phyloP scores from a whole-genome alignment of 73 alveolate species.

The Loxodes magnus region DNA sequence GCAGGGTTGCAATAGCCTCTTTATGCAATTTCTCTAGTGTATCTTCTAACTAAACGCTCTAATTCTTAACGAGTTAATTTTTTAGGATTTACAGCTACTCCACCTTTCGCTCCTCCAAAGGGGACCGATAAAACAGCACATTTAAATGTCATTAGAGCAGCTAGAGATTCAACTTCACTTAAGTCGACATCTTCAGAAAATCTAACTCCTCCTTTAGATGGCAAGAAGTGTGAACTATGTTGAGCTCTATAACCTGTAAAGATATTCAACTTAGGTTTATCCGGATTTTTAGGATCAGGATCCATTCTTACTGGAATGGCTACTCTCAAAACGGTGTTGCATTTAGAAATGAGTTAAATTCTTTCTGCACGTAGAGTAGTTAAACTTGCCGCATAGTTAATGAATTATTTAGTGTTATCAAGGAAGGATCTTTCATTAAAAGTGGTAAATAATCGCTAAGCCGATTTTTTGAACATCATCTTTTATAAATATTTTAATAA shows the following conservation, averaged over 20 bases:
- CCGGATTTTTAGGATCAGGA: too few species aligned
- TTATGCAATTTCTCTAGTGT: slow-evolving; percentile 69
- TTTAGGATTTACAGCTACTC: slow-evolving; percentile 58
- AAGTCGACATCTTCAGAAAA: slow-evolving; percentile 35
- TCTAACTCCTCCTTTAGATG: slow-evolving; percentile 72
- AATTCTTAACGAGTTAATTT: slow-evolving; percentile 45
- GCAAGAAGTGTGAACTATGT: slow-evolving; percentile 51
- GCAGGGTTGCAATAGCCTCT: slow-evolving; percentile 64
- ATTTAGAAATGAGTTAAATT: too few species aligned
- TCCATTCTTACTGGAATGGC: too few species aligned
- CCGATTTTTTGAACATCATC: too few species aligned
- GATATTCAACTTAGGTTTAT: too few species aligned
- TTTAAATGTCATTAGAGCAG: slow-evolving; percentile 54
- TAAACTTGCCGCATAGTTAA: too few species aligned
- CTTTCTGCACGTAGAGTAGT: too few species aligned
- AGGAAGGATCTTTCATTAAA: too few species aligned
- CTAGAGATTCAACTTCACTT: slow-evolving; percentile 57
- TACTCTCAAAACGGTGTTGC: too few species aligned
- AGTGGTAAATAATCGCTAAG: too few species aligned
- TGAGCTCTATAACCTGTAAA: slow-evolving; percentile 66
- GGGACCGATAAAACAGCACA: slow-evolving; percentile 52
- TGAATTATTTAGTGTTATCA: too few species aligned
- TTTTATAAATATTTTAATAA: too few species aligned
- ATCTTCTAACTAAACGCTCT: slow-evolving; percentile 64
- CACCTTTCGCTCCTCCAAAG: slow-evolving; percentile 79